Conservation (phyloP, 352 stramenopile genomes). For the Pythium guiyangense region DNA sequence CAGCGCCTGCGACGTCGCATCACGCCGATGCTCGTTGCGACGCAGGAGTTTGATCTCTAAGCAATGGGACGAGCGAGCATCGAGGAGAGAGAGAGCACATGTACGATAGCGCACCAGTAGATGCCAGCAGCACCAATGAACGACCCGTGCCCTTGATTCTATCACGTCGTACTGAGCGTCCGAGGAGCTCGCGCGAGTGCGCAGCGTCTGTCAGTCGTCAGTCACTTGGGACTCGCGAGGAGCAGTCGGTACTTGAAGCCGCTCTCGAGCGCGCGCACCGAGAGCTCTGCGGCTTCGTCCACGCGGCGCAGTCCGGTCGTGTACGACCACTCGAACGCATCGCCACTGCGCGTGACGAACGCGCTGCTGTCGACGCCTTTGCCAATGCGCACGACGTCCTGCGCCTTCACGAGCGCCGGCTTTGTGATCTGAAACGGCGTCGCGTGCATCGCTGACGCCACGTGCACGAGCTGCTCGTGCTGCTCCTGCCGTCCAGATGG, state of each 20-base stretch:
- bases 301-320: slow-evolving; percentile 46
- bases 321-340: slow-evolving; percentile 74
- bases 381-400: slow-evolving; percentile 55
- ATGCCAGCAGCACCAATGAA: background rate
- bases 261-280: slow-evolving; percentile 58
- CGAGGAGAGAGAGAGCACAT: background rate
- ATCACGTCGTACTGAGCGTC: no score
- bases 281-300: slow-evolving; percentile 28
- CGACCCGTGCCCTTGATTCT: background rate
- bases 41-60: slow-evolving; percentile 59
- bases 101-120: slow-evolving; percentile 4
- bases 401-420: slow-evolving; percentile 32
- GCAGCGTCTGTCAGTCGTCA: background rate
- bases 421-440: slow-evolving; percentile 65
- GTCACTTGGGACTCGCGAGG: slow-evolving; percentile 18
- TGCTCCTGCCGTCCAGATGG: slow-evolving; percentile 59
- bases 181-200: no score
- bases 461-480: slow-evolving; percentile 43
- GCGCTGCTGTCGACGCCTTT: slow-evolving; percentile 74
- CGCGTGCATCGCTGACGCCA: slow-evolving; percentile 68
- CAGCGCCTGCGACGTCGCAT: slow-evolving; percentile 43
- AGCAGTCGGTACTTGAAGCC: slow-evolving; percentile 72
- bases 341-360: slow-evolving; percentile 66
- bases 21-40: slow-evolving; percentile 41
- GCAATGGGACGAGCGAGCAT: no score